Evolutionary conservation across 192 early-diverging fungal species (phyloP).

Genomic region (Backusella parvicylindrica): DNA sequence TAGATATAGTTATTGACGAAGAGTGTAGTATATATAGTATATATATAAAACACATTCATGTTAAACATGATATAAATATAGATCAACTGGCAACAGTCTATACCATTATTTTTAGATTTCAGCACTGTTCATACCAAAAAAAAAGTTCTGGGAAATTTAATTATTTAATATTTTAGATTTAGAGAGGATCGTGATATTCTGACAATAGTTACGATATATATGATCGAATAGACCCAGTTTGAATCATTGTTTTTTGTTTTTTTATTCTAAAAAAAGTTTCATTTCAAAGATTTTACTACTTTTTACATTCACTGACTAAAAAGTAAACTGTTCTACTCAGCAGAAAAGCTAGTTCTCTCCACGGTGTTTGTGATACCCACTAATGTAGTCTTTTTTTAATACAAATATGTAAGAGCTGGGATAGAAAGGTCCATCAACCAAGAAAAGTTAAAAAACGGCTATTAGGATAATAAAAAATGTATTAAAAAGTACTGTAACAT

Average conservation of each 20-base stretch:
- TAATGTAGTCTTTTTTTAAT: background rate
- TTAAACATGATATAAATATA: background rate
- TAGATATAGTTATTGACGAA: background rate
- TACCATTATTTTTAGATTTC: background rate
- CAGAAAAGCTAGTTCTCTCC: background rate
- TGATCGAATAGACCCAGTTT: background rate
- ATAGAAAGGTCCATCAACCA: background rate
- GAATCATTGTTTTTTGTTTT: too few species aligned
- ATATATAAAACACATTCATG: background rate
- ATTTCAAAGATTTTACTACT: background rate
- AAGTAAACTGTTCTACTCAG: background rate
- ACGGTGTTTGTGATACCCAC: background rate
- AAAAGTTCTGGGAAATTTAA: background rate
- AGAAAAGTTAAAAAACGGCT: background rate
- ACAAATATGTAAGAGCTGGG: background rate
- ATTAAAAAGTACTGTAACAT: background rate
- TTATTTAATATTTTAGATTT: background rate
- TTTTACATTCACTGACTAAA: background rate
- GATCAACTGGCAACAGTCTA: background rate
- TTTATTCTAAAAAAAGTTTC: too few species aligned
- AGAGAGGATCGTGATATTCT: background rate
- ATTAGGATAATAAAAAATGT: background rate
- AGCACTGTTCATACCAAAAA: too few species aligned
- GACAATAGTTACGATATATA: background rate
- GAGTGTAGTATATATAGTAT: background rate